Conservation (phyloP, 352 stramenopile species). For the Phytophthora pini region DNA sequence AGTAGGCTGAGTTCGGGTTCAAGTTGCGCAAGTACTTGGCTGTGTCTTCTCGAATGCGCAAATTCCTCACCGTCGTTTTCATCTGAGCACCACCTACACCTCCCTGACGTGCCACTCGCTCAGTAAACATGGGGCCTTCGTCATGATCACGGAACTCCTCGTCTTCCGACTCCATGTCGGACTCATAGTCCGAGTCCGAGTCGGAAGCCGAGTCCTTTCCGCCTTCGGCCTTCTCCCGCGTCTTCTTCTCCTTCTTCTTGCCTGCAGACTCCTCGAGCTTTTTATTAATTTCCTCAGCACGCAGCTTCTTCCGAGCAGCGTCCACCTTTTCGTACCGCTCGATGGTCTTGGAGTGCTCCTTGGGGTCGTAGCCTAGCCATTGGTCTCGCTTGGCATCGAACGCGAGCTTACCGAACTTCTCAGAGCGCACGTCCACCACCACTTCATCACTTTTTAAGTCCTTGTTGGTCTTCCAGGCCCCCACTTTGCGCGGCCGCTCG, state of each 20-base stretch:
- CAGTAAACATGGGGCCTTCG: slow-evolving; percentile 94
- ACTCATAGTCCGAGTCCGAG: slow-evolving; percentile 92
- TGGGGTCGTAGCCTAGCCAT: slow-evolving; percentile 95
- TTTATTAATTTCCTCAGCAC: slow-evolving; percentile 82
- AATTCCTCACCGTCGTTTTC: slow-evolving; percentile 97
- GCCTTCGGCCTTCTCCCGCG: slow-evolving; percentile 27
- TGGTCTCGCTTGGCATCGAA: slow-evolving; percentile 98
- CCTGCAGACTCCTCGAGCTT: slow-evolving; percentile 62
- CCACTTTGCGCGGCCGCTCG: slow-evolving; percentile 91
- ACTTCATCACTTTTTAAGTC: slow-evolving; percentile 89
- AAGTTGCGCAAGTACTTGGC: slow-evolving; percentile 99
- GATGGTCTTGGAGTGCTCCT: slow-evolving; percentile 82
- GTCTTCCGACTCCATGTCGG: slow-evolving; percentile 89
- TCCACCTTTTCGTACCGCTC: slow-evolving; percentile 87
- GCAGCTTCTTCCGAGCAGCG: slow-evolving; percentile 75
- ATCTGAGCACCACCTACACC: slow-evolving; percentile 98
- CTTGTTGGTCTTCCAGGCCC: slow-evolving; percentile 93
- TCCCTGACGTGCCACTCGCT: slow-evolving; percentile 94
- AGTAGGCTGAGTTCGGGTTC: slow-evolving; percentile 98
- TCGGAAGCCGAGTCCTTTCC: slow-evolving; percentile 68
- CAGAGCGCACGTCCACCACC: slow-evolving; percentile 85
- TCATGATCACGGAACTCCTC: slow-evolving; percentile 94
- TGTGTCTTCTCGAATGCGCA: slow-evolving; percentile 99
- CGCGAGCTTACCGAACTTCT: slow-evolving; percentile 93
- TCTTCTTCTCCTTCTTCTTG: slow-evolving; percentile 46